These are phyloP conservation scores for Dichotomocladium elegans DNA, from an alignment of 371 early-diverging fungal genomes.

Conservation along the genomic window DNA sequence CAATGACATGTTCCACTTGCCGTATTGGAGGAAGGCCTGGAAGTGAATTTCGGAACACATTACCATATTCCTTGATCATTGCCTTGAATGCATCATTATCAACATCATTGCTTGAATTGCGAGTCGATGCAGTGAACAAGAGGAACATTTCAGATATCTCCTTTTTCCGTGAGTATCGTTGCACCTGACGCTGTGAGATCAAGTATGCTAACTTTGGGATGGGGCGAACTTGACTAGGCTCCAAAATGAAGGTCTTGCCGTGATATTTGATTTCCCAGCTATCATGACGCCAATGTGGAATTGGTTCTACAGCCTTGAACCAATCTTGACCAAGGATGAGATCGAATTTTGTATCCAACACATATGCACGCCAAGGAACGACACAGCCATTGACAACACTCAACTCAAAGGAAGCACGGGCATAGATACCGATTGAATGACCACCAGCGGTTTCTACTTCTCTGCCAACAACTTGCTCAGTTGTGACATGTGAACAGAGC, in stretches of 20 bases:
- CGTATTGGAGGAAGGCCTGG: no score
- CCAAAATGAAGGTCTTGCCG: not conserved
- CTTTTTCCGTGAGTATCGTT: not conserved
- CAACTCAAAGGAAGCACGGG: not conserved
- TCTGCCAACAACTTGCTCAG: not conserved
- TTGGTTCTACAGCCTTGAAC: no score
- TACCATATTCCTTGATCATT: no score
- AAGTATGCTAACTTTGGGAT: not conserved
- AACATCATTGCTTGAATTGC: no score
- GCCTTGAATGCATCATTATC: no score
- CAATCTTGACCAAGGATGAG: no score
- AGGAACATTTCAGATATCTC: not conserved
- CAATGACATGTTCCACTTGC: slow-evolving; percentile 6
- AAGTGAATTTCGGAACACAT: no score
- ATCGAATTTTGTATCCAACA: no score
- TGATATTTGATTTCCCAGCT: not conserved
- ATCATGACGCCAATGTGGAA: not conserved
- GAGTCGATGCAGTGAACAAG: not conserved
- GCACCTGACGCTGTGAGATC: not conserved
- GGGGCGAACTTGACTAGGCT: not conserved
- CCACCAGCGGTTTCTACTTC: slow-evolving; percentile 6
- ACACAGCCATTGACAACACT: no score
- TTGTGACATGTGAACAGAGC: not conserved
- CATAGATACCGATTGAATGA: no score
- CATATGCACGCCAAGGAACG: no score